phyloP scores from a whole-genome alignment of 108 stramenopile genomes.

The Thalassiosira profunda region DNA sequence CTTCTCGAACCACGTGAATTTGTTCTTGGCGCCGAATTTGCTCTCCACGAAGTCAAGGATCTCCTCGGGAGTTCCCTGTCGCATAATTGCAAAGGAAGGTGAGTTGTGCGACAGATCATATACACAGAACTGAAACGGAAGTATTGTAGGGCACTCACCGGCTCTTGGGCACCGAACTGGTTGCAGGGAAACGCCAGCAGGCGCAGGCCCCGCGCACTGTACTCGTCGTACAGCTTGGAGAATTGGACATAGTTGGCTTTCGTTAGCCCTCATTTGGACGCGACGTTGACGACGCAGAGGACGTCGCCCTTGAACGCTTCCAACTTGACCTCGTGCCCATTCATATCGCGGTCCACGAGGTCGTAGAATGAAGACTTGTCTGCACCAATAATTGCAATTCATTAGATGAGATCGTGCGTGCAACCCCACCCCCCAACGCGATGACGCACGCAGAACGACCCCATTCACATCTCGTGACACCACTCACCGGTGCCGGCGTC shows the following conservation, averaged over 20 bases:
- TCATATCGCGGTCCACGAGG: conserved; percentile 53
- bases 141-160: too few species aligned
- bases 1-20: conserved; percentile 82
- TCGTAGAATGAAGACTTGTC: conserved; percentile 55
- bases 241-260: conserved; percentile 59
- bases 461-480: too few species aligned
- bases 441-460: too few species aligned
- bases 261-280: conserved; percentile 67
- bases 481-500: conserved; percentile 7
- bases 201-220: conserved; percentile 55
- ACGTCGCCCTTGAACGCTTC: conserved; percentile 56
- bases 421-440: too few species aligned
- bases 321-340: conserved; percentile 59
- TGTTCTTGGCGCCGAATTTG: conserved; percentile 52
- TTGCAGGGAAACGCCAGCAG: conserved; percentile 88
- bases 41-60: conserved; percentile 64
- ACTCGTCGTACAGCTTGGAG: conserved; percentile 57
- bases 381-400: conserved; percentile 1
- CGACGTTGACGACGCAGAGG: conserved; percentile 81
- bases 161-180: conserved; percentile 84
- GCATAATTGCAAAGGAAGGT: neutral
- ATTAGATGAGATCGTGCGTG: too few species aligned
- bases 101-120: too few species aligned
- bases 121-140: too few species aligned
- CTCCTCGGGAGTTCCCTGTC: conserved; percentile 63